These are phyloP conservation scores for Paraphoma sp. DNA, from an alignment of 2,329 filamentous ascomycete genomes.

Conservation along the genomic window DNA sequence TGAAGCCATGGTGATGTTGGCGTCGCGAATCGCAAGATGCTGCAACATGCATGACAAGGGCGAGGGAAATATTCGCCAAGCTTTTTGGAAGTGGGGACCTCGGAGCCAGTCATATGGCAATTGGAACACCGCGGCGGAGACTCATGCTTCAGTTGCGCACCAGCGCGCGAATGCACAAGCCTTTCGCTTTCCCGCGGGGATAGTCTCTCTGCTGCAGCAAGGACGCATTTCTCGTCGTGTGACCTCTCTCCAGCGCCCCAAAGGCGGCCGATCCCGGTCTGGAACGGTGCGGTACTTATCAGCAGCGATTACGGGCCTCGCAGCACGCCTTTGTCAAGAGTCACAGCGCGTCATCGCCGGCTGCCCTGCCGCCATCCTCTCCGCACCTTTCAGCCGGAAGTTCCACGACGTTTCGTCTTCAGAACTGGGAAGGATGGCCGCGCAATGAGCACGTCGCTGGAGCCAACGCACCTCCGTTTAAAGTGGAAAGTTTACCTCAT, in stretches of 20 bases:
- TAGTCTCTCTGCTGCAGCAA: background rate
- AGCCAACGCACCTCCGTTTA: constrained; percentile 42
- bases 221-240: constrained; percentile 26
- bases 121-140: constrained; percentile 15
- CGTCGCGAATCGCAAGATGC: too few relatives aligned
- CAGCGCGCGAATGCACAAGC: background rate
- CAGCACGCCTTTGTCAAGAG: constrained; percentile 29
- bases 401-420: constrained; percentile 29
- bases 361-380: constrained; percentile 25
- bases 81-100: constrained; percentile 24
- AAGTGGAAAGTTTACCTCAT: constrained; percentile 37
- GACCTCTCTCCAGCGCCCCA: constrained; percentile 24
- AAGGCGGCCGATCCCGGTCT: constrained; percentile 19
- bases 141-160: constrained; percentile 10
- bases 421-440: constrained; percentile 19
- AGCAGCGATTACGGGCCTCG: constrained; percentile 32
- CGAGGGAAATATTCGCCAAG: constrained; percentile 21
- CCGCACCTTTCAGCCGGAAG: constrained; percentile 23
- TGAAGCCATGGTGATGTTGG: constrained; percentile 57
- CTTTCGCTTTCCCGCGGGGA: constrained; percentile 6
- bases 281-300: constrained; percentile 29
- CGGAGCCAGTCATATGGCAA: constrained; percentile 16
- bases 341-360: constrained; percentile 38
- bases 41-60: background rate
- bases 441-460: constrained; percentile 33